These are phyloP conservation scores for Vanilla planifolia DNA, from an alignment of 106 monocot genomes.

Conservation along the genomic window DNA sequence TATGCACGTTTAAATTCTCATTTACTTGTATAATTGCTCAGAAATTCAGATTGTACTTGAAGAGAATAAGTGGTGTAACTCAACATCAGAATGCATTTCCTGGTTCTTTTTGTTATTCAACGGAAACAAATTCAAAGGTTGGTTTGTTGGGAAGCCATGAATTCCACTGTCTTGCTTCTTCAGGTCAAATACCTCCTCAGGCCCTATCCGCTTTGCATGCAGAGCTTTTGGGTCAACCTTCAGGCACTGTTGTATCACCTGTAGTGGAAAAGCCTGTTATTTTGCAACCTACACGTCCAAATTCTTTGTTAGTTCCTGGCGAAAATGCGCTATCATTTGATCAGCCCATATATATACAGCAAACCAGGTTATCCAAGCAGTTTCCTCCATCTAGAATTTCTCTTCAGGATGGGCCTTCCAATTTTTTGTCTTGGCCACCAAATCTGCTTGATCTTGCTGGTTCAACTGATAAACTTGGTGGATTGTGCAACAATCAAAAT, in stretches of 20 bases:
- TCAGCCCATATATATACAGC: constrained; percentile 48
- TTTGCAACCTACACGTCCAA: constrained; percentile 28
- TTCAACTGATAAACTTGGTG: constrained; percentile 19
- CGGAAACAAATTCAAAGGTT: constrained; percentile 60
- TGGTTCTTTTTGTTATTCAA: constrained; percentile 43
- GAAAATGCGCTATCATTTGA: constrained; percentile 45
- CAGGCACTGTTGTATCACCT: constrained; percentile 25
- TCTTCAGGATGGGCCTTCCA: constrained; percentile 33
- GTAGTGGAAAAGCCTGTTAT: constrained; percentile 22
- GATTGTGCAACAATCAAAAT: constrained; percentile 21
- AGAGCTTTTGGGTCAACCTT: constrained; percentile 51
- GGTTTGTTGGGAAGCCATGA: constrained; percentile 50
- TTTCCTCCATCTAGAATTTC: constrained; percentile 28
- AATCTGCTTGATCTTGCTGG: constrained; percentile 21
- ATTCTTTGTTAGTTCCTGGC: constrained; percentile 19
- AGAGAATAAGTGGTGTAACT: constrained; percentile 76
- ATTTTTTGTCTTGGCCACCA: constrained; percentile 49
- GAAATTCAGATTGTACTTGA: constrained; percentile 95
- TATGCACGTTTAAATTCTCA: not conserved
- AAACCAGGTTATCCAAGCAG: constrained; percentile 28
- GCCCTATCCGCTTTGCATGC: constrained; percentile 64
- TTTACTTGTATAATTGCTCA: constrained; percentile 28
- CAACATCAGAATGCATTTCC: constrained; percentile 66
- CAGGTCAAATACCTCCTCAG: constrained; percentile 81
- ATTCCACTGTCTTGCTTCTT: constrained; percentile 61